A percentile compares a stretch with the other conserved stretches of the same genome.
Conservation (phyloP, 2,329 filamentous ascomycete species). For the Raffaelea albimanens region DNA sequence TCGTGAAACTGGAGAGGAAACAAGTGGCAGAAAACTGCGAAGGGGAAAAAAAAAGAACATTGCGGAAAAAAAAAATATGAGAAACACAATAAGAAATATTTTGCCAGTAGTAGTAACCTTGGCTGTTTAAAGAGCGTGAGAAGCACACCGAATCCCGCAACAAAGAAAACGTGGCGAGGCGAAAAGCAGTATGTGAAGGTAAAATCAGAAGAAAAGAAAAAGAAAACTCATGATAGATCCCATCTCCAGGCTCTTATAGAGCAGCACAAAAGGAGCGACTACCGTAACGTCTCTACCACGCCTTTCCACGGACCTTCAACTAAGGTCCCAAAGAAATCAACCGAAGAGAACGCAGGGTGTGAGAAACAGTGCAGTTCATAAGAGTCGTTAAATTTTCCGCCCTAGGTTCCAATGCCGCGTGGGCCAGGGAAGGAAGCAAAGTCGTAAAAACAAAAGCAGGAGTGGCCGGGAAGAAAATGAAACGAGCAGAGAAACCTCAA, state of each 20-base stretch:
- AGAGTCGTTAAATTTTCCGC: constrained; percentile 6
- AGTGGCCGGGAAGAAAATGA: constrained; percentile 1
- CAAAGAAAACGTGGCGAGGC: too few relatives aligned
- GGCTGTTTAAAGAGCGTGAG: too few relatives aligned
- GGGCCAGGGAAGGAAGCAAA: not conserved
- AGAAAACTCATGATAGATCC: constrained; percentile 5
- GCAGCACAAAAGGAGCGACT: constrained; percentile 5
- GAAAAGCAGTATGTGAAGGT: constrained; percentile 1
- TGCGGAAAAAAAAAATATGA: too few relatives aligned
- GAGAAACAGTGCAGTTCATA: constrained; percentile 7
- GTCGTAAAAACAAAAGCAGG: constrained; percentile 2
- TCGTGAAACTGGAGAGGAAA: too few relatives aligned
- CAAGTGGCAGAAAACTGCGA: too few relatives aligned
- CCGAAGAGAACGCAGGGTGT: constrained; percentile 1
- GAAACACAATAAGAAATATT: too few relatives aligned
- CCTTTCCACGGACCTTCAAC: constrained; percentile 7
- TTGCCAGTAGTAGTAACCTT: too few relatives aligned
- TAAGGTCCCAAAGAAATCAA: constrained; percentile 1
- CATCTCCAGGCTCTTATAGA: constrained; percentile 8
- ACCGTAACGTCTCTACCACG: constrained; percentile 5
- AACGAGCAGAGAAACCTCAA: not conserved
- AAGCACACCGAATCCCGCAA: not conserved
- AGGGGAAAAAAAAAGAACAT: too few relatives aligned
- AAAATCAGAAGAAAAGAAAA: constrained; percentile 3
- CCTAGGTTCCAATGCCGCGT: constrained; percentile 5